Evolutionary conservation across 495 filamentous ascomycete species (phyloP), one percentile per base, ranked within the genome.

Genomic region (Lasiosphaeria hispida): DNA sequence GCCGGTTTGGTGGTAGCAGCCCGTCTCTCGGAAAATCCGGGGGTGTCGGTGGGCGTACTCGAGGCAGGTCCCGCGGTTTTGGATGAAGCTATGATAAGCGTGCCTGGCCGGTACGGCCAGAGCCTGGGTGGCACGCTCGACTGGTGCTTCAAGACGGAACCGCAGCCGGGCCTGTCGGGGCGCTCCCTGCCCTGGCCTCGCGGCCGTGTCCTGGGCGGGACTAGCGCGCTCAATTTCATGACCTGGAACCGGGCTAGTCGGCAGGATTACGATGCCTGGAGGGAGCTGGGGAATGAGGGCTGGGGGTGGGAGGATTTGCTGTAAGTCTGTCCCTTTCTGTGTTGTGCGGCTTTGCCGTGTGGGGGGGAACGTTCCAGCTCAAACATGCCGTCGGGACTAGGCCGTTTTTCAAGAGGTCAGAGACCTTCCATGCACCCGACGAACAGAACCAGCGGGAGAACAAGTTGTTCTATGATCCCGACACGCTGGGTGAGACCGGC

Each of bases 251-350:
- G 80, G 8, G 82, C 77, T 0, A 80, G 73, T 35, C 75, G 72
- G 41, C 64, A 76, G 10, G 83, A 84, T 36, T 84, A 81, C 58
- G 82, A 86, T 67, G 73, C 73, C 41, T 87, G 85, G 83, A 74
- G 75, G 45, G 73, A 75, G 13, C 72, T 83, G 17, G 83, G 83
- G 7, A 80, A 80, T 18, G 56, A 64, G 2, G 81, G 81, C 1
- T 87, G 83, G 85, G 78, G 72, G 36, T 85, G 83, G 82, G 72
- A 84, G 6, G 68, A 63, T 14, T 62, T 84, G 34, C 61, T 77
- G 69, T 75, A 33, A 64, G 75, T 72, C 42, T 40, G 41, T n/a
- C 18, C 23, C 14, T 6, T 13, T 44, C 17, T 13, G 48, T 38
- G 30, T 44, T 59, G 23, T 19, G 18, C 9, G 15, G 10, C 4